phyloP scores from a whole-genome alignment of 208 protist species.

The Leptomonas seymouri region DNA sequence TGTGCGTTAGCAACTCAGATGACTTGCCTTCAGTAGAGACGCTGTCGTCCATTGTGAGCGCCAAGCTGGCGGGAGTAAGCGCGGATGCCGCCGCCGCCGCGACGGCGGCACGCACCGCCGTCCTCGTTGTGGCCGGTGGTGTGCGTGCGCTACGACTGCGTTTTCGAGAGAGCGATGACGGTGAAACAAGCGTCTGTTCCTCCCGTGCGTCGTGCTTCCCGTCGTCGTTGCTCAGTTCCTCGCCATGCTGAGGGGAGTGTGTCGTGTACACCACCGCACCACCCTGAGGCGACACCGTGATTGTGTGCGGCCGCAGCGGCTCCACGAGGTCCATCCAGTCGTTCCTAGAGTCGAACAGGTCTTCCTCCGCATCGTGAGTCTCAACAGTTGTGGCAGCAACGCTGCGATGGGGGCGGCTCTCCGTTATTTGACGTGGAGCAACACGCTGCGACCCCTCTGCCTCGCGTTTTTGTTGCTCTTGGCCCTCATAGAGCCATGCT shows the following conservation, averaged over 20 bases:
- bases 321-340: conserved; percentile 42
- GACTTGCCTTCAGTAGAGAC: conserved; percentile 16
- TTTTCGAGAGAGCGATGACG: conserved; percentile 5
- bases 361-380: conserved; percentile 1
- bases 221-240: not conserved
- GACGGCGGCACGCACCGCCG: not conserved
- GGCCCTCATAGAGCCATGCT: not conserved
- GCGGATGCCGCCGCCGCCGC: not conserved
- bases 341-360: conserved; percentile 27
- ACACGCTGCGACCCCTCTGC: not conserved
- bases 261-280: conserved; percentile 26
- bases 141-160: conserved; percentile 24
- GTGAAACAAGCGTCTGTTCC: not conserved
- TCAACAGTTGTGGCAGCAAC: no score
- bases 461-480: not conserved
- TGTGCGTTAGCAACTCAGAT: conserved; percentile 8
- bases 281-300: conserved; percentile 29
- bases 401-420: no score
- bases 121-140: not conserved
- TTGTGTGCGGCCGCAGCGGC: conserved; percentile 30
- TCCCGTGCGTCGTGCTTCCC: not conserved
- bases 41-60: conserved; percentile 27
- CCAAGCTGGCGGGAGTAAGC: conserved; percentile 24
- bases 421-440: not conserved
- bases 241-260: not conserved